Base-by-base conservation (phyloP, 139 green algal genomes). In the Tetratostichococcus sp. region DNA sequence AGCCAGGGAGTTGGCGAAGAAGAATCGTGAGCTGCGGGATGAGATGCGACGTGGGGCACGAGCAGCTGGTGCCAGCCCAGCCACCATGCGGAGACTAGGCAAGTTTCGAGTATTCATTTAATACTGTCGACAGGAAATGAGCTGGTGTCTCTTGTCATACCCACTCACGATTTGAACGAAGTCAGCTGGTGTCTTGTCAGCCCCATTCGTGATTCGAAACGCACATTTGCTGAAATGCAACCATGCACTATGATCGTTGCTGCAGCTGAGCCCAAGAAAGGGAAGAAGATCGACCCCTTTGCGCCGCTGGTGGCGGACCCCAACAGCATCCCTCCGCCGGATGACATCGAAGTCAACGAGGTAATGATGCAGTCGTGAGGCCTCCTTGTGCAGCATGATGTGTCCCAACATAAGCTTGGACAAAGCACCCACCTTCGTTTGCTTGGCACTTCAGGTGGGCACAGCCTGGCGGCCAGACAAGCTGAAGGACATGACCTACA, bases 401-500 rank as follows among this genome's bases (percentile, higher is more conserved):
- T n/a, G n/a, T n/a, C n/a, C n/a, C n/a, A n/a, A n/a, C n/a, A n/a
- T n/a, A n/a, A n/a, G n/a, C n/a, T n/a, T n/a, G n/a, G n/a, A n/a
- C n/a, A n/a, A 62, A 62, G 19, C 19, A 26, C 19, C 2, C 14
- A 62, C 11, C 14, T 62, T 26, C 14, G 50, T 62, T 62, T 25
- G 11, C 26, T 26, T 26, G 14, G 50, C 17, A 62, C 39, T 14
- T 8, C 50, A 62, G 50, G 50, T 71, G 62, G 65, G 84, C 70
- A 83, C 79, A n/a, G 58, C 75, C 4, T 87, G 82, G 85, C 79
- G 80, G 22, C 32, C 58, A 8, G 83, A 89, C 32, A 79, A 78
- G 62, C 62, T 89, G 23, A 76, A 74, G 23, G 75, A 83, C 5
- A 76, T 97, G 75, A 89, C 82, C 5, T 97, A 97, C 87, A 95